Conservation (phyloP, 169 alveolate species). For the Cryptosporidium canis region DNA sequence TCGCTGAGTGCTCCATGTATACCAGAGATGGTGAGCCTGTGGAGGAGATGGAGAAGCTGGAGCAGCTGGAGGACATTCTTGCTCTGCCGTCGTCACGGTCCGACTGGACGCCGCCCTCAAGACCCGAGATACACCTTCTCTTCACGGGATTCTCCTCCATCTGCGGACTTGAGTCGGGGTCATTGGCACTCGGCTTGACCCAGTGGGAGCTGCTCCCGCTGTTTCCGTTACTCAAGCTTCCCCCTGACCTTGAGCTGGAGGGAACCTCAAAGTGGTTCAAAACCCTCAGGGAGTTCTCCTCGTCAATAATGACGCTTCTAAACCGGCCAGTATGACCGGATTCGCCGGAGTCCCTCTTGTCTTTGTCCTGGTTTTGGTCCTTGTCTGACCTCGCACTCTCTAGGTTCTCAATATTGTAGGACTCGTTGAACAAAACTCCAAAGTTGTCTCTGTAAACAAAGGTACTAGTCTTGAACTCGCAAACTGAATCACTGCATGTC, state of each 20-base stretch:
- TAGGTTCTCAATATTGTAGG: background rate
- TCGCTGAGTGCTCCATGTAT: background rate
- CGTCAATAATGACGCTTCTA: background rate
- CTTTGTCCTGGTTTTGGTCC: too few relatives aligned
- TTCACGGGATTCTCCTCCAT: background rate
- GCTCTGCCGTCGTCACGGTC: background rate
- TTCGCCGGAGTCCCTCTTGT: too few relatives aligned
- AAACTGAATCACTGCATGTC: background rate
- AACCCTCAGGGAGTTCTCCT: background rate
- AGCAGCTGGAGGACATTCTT: background rate
- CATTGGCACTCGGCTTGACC: background rate
- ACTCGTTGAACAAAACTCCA: conserved; percentile 10
- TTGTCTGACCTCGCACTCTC: too few relatives aligned
- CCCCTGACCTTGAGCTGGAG: background rate
- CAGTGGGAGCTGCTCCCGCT: too few relatives aligned
- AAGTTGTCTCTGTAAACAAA: conserved; percentile 32
- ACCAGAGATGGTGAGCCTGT: conserved; percentile 22
- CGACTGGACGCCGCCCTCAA: background rate
- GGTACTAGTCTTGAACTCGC: background rate
- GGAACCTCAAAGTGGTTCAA: background rate
- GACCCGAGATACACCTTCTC: background rate
- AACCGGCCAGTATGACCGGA: too few relatives aligned
- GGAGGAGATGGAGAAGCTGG: background rate
- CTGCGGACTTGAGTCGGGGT: background rate
- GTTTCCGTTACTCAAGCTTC: background rate